A percentile compares a stretch with the other conserved stretches of the same genome.
Conservation (phyloP, 352 stramenopile genomes). For the Phytophthora palmivora region DNA sequence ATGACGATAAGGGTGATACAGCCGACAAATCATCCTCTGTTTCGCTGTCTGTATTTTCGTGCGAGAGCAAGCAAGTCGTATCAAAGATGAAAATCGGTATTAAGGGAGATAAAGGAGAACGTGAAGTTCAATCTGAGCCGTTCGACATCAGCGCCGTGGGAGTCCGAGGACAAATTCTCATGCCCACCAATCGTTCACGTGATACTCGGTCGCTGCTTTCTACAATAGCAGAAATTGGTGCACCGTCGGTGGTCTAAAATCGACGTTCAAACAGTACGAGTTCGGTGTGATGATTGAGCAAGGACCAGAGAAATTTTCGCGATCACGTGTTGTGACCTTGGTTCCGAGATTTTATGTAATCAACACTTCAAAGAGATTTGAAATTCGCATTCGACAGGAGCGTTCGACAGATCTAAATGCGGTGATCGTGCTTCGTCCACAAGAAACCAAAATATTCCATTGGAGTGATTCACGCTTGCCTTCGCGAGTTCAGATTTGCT, state of each 20-base stretch:
- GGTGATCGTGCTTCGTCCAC: conserved; percentile 51
- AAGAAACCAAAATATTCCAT: conserved; percentile 81
- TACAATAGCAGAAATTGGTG: conserved; percentile 54
- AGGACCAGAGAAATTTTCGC: conserved; percentile 75
- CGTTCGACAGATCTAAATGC: conserved; percentile 41
- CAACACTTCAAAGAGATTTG: conserved; percentile 72
- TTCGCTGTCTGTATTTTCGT: conserved; percentile 80
- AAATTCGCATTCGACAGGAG: conserved; percentile 77
- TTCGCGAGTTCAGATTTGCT: conserved; percentile 75
- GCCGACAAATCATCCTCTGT: conserved; percentile 43
- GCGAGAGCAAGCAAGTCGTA: conserved; percentile 65
- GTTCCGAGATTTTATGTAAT: conserved; percentile 85
- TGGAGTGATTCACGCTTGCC: conserved; percentile 75
- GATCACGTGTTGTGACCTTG: conserved; percentile 81
- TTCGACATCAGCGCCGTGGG: conserved; percentile 86
- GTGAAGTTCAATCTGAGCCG: conserved; percentile 71
- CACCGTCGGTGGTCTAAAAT: conserved; percentile 26
- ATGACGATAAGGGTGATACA: conserved; percentile 28
- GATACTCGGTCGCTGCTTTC: conserved; percentile 55
- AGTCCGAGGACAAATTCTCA: conserved; percentile 74
- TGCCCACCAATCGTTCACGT: conserved; percentile 54
- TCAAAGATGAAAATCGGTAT: conserved; percentile 85
- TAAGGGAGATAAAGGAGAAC: conserved; percentile 36
- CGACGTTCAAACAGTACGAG: conserved; percentile 78
- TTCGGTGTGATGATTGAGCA: conserved; percentile 90